Evolutionary conservation across 345 rosid genomes (phyloP).

Genomic region (Nasturtium officinale): DNA sequence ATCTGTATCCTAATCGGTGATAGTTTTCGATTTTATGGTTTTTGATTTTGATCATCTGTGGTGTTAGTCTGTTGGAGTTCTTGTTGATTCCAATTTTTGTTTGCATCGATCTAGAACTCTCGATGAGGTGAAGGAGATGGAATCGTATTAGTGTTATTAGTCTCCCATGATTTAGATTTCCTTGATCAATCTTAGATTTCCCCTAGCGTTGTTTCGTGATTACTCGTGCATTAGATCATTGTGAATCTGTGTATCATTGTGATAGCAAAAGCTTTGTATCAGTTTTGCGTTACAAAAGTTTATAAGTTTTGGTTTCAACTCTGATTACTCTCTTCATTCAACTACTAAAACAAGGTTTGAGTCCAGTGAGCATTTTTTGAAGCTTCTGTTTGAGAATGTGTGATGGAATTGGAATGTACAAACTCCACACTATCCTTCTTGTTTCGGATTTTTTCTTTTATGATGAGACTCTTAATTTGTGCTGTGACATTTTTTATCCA

Average conservation of each 20-base stretch:
- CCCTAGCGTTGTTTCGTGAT: neutral
- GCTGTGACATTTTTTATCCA: constrained; percentile 17
- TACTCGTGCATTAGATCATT: constrained; percentile 9
- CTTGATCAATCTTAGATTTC: constrained; percentile 1
- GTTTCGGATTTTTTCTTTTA: neutral
- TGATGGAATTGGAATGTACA: constrained; percentile 6
- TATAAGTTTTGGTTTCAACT: neutral
- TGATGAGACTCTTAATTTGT: neutral
- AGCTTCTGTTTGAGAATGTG: neutral
- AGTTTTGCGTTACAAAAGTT: no score
- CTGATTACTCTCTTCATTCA: constrained; percentile 9
- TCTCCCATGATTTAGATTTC: constrained; percentile 6
- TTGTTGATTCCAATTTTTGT: constrained; percentile 8
- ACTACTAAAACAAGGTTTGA: neutral
- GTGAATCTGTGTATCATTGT: neutral
- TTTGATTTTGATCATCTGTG: neutral
- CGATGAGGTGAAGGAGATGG: neutral
- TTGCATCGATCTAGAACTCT: constrained; percentile 16
- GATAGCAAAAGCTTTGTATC: neutral
- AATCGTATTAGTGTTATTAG: constrained; percentile 20
- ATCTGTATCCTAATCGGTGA: constrained; percentile 25
- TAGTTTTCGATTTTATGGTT: neutral
- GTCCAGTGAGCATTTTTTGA: neutral
- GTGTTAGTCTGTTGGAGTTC: neutral
- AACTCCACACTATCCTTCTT: neutral